Base-by-base conservation (phyloP, 352 stramenopile genomes). In the Phytophthora rubi region DNA sequence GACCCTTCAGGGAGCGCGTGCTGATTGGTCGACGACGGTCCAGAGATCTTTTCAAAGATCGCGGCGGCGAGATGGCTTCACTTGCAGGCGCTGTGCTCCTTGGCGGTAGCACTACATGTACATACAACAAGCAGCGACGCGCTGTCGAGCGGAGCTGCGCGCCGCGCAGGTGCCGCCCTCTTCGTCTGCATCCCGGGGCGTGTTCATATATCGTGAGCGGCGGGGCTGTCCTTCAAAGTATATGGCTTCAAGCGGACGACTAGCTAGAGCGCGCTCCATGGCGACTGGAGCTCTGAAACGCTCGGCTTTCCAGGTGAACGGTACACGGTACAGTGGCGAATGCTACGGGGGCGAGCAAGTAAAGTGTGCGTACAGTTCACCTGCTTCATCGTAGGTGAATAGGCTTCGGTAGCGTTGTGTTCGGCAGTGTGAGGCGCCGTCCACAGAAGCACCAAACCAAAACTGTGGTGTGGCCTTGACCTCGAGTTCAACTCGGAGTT, bases 211-310 rank as follows among this genome's bases (percentile, higher is more conserved):
- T 59, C 53, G 53, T 59, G 44, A 53, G 32, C 10, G 32, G 37
- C 15, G 42, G 53, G 59, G 8, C 67, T 70, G 65, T 74, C 67
- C 60, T 73, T 35, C 15, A 33, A 13, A 18, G 65, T 35, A 73
- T 59, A 62, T 52, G 45, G 59, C 42, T 56, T 62, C 64, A 47
- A 62, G 30, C 37, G 26, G 32, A 65, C 53, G 59, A 73, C 59
- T 73, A 60, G 59, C 55, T 59, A 73, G 62, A 33, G 48, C n/a
- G 16, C 21, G 37, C 44, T 57, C 35, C 65, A 64, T 67, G 42
- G 42, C n/a, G n/a, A 48, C 15, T 48, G 15, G 15, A 23, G 39
- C 39, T 6, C 39, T 48, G 39, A 48, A 48, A 48, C 39, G 39
- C 39, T 48, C 16, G 39, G 39, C 39, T 48, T 13, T 48, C 15